Conservation (phyloP, 1,284 basidiomycete genomes). For the Cystobasidium sp. region DNA sequence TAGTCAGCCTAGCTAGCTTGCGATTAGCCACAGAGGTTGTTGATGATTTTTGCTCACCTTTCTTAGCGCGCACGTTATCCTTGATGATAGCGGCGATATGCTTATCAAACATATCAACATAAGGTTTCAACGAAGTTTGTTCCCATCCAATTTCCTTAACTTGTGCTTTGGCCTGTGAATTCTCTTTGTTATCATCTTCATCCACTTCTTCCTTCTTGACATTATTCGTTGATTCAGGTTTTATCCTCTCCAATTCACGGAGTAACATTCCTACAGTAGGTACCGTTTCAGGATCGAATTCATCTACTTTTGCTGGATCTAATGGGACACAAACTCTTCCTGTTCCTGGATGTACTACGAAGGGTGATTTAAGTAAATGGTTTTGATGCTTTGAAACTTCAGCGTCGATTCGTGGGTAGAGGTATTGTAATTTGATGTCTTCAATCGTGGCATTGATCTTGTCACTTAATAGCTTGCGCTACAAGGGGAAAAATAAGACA, state of each 20-base stretch:
- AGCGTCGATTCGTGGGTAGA: conserved; percentile 93
- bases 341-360: conserved; percentile 95
- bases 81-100: conserved; percentile 64
- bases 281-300: conserved; percentile 82
- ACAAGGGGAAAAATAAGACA: background rate
- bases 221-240: conserved; percentile 57
- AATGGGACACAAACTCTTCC: conserved; percentile 92
- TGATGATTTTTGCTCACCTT: conserved; percentile 40
- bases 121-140: conserved; percentile 72
- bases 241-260: conserved; percentile 69
- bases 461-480: conserved; percentile 39
- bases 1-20: background rate
- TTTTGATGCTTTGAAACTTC: conserved; percentile 98
- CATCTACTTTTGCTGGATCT: conserved; percentile 74
- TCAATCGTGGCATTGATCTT: conserved; percentile 65
- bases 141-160: conserved; percentile 59
- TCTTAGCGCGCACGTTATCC: conserved; percentile 55
- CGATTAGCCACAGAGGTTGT: background rate
- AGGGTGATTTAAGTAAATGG: conserved; percentile 96
- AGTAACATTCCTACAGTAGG: conserved; percentile 86
- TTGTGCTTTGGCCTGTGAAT: conserved; percentile 48
- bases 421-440: conserved; percentile 91
- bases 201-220: conserved; percentile 50
- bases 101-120: conserved; percentile 85
- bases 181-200: conserved; percentile 49